Conservation (phyloP, 768 basidiomycete genomes). For the Panus rudis region DNA sequence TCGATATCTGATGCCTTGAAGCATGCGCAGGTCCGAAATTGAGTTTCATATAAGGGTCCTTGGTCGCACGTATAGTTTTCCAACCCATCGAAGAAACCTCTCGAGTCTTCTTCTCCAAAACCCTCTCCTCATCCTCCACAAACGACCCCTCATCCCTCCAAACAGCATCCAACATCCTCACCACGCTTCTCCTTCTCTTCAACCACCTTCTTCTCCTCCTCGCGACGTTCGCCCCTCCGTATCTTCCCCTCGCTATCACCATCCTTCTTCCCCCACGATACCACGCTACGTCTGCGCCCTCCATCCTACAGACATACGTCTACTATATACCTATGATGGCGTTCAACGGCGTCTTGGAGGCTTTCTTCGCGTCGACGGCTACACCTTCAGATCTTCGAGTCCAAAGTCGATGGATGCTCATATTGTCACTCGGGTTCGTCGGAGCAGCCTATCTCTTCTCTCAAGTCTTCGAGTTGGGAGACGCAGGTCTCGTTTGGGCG, state of each 20-base stretch:
- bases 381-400: slow-evolving; percentile 53
- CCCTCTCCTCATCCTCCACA: slow-evolving; percentile 27
- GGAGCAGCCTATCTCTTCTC: slow-evolving; percentile 42
- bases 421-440: slow-evolving; percentile 66
- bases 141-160: slow-evolving; percentile 10
- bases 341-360: slow-evolving; percentile 87
- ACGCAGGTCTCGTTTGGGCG: slow-evolving; percentile 67
- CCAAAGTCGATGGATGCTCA: slow-evolving; percentile 83
- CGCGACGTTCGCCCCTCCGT: slow-evolving; percentile 66
- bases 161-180: slow-evolving; percentile 43
- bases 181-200: slow-evolving; percentile 46
- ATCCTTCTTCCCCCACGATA: slow-evolving; percentile 69
- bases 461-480: slow-evolving; percentile 40
- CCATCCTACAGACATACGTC: slow-evolving; percentile 72
- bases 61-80: slow-evolving; percentile 87
- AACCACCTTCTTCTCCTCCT: slow-evolving; percentile 69
- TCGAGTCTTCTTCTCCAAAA: slow-evolving; percentile 81
- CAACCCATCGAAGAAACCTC: slow-evolving; percentile 94
- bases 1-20: background rate
- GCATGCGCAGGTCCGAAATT: background rate
- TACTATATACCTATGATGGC: slow-evolving; percentile 88
- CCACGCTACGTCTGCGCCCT: slow-evolving; percentile 69
- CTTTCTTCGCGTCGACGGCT: slow-evolving; percentile 80
- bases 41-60: slow-evolving; percentile 53
- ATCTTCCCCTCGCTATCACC: slow-evolving; percentile 60